Evolutionary conservation across 208 protist genomes (phyloP), one percentile per base, ranked within the genome.

Genomic region (Entamoeba moshkovskii): DNA sequence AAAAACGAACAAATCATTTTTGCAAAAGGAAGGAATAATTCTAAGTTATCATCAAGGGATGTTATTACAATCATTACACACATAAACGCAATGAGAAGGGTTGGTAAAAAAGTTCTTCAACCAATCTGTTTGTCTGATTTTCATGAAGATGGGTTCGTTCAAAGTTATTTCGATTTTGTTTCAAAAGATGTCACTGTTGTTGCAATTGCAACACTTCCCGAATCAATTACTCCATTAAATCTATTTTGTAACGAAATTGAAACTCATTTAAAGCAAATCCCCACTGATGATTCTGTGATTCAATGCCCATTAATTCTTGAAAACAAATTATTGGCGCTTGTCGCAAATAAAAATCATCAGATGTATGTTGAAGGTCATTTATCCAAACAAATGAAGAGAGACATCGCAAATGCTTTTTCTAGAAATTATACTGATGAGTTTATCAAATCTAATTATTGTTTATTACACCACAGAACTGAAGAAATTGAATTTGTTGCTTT

Each of bases 61-160:
- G n/a, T 85, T 33, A 42, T 85, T 33, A 38, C 59, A 38, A 33
- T 85, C 11, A 85, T 85, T 42, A 38, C 59, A 33, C 59, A 85
- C n/a, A 38, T 85, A 13, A 85, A 85, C 25, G n/a, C 59, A 42
- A 85, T 85, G 29, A 85, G 3, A 85, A 38, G 22, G n/a, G 59
- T 85, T 33, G 59, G 59, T 13, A 85, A 85, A 22, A 85, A 85
- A 85, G 59, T 85, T 29, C 33, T 85, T 29, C 33, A 42, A 85
- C 59, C 59, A 85, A 85, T 85, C 8, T 85, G 59, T 85, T 85
- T 85, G 25, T 85, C 59, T 85, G 59, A 85, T 85, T 85, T 85
- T 38, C 16, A 85, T 85, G 59, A 85, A 44, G 33, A 85, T 85
- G 59, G 29, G 13, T 85, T 85, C n/a, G 59, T 85, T 42, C 59